Percentiles rank a stretch among this genome's conserved stretches.
Evolutionary conservation across 2,329 filamentous ascomycete species (phyloP).

Genomic region (Pestalotiopsis fici): DNA sequence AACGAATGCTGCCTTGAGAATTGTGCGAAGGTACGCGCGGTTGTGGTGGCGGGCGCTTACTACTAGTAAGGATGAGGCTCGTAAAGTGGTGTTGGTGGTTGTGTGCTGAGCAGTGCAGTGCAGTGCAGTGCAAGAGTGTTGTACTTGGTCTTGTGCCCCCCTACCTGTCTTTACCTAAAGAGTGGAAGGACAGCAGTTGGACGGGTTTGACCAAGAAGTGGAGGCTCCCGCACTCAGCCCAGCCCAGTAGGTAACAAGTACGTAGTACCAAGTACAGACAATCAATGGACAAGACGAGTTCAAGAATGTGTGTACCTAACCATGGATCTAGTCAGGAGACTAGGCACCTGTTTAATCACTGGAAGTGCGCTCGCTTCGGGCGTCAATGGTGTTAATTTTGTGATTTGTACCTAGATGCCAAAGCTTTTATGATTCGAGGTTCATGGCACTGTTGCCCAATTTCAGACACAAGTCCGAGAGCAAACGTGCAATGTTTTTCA

Average conservation of each 20-base stretch:
- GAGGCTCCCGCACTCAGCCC: not conserved
- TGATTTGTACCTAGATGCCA: not conserved
- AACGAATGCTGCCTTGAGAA: conserved; percentile 8
- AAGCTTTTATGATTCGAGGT: not conserved
- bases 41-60: conserved; percentile 9
- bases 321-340: not conserved
- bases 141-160: conserved; percentile 2
- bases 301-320: not conserved
- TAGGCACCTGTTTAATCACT: not conserved
- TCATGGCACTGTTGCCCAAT: not conserved
- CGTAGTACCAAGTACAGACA: too few species aligned
- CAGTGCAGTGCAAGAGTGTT: too few species aligned
- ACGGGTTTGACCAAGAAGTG: not conserved
- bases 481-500: not conserved
- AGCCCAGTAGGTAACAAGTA: not conserved
- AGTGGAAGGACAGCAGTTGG: not conserved
- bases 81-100: not conserved
- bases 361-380: not conserved
- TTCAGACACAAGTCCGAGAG: not conserved
- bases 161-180: not conserved
- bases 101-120: not conserved
- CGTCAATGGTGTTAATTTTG: not conserved
- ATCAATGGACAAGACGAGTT: not conserved
- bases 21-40: conserved; percentile 8
- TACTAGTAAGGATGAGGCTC: conserved; percentile 1